Evolutionary conservation across 345 rosid genomes (phyloP).

Genomic region (Populus alba): DNA sequence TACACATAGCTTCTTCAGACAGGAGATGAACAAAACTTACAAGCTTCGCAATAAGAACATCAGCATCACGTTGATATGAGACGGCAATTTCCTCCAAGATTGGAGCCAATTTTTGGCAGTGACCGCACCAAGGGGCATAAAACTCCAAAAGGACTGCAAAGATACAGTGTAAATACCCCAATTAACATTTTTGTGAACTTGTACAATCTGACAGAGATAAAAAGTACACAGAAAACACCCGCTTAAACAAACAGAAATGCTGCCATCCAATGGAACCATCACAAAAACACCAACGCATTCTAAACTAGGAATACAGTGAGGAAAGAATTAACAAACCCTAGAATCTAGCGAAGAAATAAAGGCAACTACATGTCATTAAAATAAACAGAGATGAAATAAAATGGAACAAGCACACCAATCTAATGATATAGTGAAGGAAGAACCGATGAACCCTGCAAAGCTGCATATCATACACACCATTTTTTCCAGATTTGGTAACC

Average conservation of each 20-base stretch:
- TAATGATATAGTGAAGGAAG: neutral
- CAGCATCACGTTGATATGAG: slow-evolving; percentile 57
- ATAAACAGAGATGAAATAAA: neutral
- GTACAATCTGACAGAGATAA: neutral
- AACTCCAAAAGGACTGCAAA: slow-evolving; percentile 83
- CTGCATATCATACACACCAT: slow-evolving; percentile 42
- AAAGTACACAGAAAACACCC: neutral
- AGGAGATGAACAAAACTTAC: slow-evolving; percentile 40
- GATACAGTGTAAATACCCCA: no score
- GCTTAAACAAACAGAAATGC: neutral
- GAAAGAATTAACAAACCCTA: neutral
- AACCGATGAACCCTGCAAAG: neutral
- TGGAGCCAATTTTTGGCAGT: slow-evolving; percentile 87
- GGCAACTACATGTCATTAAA: neutral
- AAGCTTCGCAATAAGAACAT: slow-evolving; percentile 69
- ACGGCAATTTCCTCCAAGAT: slow-evolving; percentile 90
- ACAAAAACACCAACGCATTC: neutral
- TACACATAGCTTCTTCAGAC: neutral
- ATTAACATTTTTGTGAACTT: neutral
- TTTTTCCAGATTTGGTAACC: slow-evolving; percentile 78
- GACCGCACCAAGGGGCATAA: slow-evolving; percentile 99
- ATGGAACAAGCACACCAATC: neutral
- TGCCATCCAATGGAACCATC: neutral
- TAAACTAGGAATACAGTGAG: neutral
- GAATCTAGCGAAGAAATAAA: neutral